Evolutionary conservation across 2,329 filamentous ascomycete genomes (phyloP).

Genomic region (Pyrenochaeta sp.): DNA sequence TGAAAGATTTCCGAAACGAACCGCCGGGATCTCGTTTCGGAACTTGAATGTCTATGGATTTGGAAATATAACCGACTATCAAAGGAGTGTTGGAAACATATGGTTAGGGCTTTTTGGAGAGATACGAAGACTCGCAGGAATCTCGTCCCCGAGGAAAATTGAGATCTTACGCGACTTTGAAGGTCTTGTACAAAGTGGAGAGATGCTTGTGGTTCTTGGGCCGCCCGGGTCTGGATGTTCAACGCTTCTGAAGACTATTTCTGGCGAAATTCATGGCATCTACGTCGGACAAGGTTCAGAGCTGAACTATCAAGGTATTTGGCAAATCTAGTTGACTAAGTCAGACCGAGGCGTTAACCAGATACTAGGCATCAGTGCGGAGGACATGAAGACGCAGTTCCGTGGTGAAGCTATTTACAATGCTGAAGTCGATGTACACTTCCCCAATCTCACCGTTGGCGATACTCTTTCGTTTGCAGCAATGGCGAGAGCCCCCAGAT

Average conservation of each 20-base stretch:
- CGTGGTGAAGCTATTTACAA: constrained; percentile 83
- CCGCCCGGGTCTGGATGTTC: constrained; percentile 73
- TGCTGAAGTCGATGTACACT: constrained; percentile 80
- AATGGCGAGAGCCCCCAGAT: constrained; percentile 66
- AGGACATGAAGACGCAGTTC: constrained; percentile 76
- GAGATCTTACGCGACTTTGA: constrained; percentile 69
- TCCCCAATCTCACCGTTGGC: constrained; percentile 80
- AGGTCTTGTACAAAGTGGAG: constrained; percentile 69
- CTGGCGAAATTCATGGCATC: constrained; percentile 80
- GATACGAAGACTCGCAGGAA: no score
- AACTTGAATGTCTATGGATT: no score
- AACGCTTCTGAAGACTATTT: constrained; percentile 80
- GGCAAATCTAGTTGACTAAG: no score
- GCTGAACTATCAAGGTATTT: constrained; percentile 70
- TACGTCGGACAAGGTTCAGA: constrained; percentile 72
- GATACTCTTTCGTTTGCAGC: constrained; percentile 83
- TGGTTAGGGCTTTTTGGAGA: no score
- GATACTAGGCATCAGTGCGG: constrained; percentile 67
- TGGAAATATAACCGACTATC: no score
- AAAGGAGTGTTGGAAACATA: no score
- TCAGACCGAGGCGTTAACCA: no score
- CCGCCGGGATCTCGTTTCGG: no score
- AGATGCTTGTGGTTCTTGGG: constrained; percentile 77
- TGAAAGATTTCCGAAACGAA: no score
- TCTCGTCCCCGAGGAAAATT: background rate